phyloP scores from a whole-genome alignment of 2,329 filamentous ascomycete species.

The Chaetomium sp. region DNA sequence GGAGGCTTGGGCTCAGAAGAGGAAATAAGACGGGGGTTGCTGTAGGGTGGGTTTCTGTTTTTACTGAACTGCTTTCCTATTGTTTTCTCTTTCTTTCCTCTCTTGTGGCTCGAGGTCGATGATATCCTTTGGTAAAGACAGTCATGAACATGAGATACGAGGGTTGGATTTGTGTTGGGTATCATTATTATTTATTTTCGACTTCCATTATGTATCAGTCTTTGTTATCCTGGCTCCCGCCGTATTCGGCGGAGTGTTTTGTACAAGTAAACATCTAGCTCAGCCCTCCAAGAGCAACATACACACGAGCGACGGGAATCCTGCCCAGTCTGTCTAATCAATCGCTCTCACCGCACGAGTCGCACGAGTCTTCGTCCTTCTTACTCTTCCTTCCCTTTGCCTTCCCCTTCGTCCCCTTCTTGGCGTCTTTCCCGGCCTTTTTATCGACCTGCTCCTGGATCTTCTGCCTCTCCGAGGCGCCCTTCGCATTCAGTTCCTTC shows the following conservation, averaged over 20 bases:
- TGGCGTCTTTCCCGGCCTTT: constrained; percentile 64
- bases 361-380: constrained; percentile 31
- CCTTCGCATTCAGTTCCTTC: constrained; percentile 64
- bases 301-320: not conserved
- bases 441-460: constrained; percentile 78
- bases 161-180: constrained; percentile 1
- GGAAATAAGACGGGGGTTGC: constrained; percentile 33
- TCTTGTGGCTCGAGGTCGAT: constrained; percentile 10
- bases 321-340: constrained; percentile 23
- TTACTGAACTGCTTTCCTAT: not conserved
- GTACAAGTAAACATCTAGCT: not conserved
- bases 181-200: constrained; percentile 11
- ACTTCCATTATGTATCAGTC: not conserved
- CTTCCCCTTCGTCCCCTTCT: constrained; percentile 39
- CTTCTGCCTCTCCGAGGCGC: constrained; percentile 70
- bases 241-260: not conserved
- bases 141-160: not conserved
- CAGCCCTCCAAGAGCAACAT: not conserved
- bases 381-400: constrained; percentile 37
- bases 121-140: constrained; percentile 20
- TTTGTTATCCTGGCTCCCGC: constrained; percentile 1
- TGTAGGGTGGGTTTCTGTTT: not conserved
- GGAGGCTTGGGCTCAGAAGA: constrained; percentile 51
- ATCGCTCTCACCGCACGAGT: constrained; percentile 29
- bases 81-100: constrained; percentile 14